Base-by-base conservation (phyloP, 2,329 filamentous ascomycete genomes). In the Elsinoe arachidis region DNA sequence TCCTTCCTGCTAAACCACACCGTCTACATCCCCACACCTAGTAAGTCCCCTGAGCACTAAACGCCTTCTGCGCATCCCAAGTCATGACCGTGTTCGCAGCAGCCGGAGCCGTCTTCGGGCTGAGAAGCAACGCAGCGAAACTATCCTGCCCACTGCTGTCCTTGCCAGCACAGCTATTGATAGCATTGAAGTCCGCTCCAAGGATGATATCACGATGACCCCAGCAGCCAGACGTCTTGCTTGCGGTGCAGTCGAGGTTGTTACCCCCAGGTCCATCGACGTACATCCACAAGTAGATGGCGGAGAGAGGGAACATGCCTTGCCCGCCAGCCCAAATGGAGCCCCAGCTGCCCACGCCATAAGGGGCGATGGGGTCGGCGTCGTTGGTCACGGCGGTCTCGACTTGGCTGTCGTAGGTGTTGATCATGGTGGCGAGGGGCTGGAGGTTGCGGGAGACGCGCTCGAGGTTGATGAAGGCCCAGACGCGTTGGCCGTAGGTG, bases 401-500 rank as follows among this genome's bases (percentile, higher is more conserved):
- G 26, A 51, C 46, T 30, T 51, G 23, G 46, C 23, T 34, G 46
- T 51, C 34, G 19, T 51, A 51, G 46, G 46, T 51, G 46, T 51
- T 51, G 46, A 51, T 15, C 46, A 51, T 51, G 46, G 46, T 51
- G 46, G 46, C 34, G 9, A 51, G 26, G 33, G 46, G 46, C 14
- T 30, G 23, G 46, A 51, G 46, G 23, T 51, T 23, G 46, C 46
- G 46, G 26, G 46, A 51, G 23, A 34, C 10, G 23, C 46, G 46
- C 26, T 51, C 46, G 46, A 51, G 46, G 46, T 51, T 51, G 46
- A 51, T 51, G 46, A 51, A 51, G 46, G 46, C 46, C 23, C 33
- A 51, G 46, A 51, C 46, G 34, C 46, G 46, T 15, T 35, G 23
- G 23, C 17, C 46, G 26, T 51, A 51, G 10, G 33, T 17, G 12